Conservation (phyloP, 2,329 filamentous ascomycete species). For the Aureobasidium lini region DNA sequence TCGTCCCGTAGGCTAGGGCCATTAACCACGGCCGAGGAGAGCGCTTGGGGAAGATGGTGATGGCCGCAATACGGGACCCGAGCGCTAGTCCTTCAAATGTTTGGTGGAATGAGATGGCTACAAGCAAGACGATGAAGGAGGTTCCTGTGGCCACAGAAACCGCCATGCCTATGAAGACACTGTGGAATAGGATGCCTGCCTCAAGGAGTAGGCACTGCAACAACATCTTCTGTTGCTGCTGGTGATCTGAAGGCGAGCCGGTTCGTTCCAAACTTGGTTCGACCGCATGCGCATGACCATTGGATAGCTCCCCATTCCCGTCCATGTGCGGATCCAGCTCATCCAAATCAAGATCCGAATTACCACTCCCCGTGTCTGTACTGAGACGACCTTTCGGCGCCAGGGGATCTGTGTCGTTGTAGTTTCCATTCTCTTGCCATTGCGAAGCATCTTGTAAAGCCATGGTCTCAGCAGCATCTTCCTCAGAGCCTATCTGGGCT, state of each 20-base stretch:
- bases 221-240: conserved; percentile 54
- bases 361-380: conserved; percentile 17
- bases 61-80: conserved; percentile 61
- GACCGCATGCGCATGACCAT: neutral
- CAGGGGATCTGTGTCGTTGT: neutral
- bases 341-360: conserved; percentile 24
- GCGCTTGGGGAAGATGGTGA: conserved; percentile 61
- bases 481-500: conserved; percentile 17
- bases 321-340: conserved; percentile 24
- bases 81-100: conserved; percentile 64
- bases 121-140: conserved; percentile 57
- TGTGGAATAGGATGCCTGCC: conserved; percentile 72
- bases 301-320: conserved; percentile 1
- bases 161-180: conserved; percentile 68
- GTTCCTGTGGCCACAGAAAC: conserved; percentile 59
- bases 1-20: conserved; percentile 56
- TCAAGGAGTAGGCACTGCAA: conserved; percentile 69
- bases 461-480: neutral
- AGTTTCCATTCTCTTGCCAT: neutral
- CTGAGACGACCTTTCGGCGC: neutral
- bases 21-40: conserved; percentile 70
- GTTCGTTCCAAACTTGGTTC: neutral
- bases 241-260: conserved; percentile 8
- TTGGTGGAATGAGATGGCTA: conserved; percentile 66
- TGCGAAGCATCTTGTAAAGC: conserved; percentile 5